Conservation (phyloP, 2,329 filamentous ascomycete genomes). For the Hymenoscyphus infarciens region DNA sequence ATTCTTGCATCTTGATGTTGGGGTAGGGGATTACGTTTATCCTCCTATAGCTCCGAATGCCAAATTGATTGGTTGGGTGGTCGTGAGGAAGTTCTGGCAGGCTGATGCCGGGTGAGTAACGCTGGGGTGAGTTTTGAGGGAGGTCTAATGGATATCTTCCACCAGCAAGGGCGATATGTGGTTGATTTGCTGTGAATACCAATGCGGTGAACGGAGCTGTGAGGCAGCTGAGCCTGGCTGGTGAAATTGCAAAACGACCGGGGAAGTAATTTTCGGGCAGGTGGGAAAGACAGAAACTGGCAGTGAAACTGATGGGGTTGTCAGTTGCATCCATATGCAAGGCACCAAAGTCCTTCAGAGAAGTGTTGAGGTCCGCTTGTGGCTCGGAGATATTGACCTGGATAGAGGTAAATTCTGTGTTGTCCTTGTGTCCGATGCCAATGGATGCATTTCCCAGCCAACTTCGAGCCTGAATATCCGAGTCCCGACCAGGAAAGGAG, state of each 20-base stretch:
- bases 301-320: constrained; percentile 8
- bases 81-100: background rate
- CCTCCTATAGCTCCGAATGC: background rate
- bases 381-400: constrained; percentile 13
- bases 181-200: constrained; percentile 11
- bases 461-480: background rate
- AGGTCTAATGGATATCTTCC: background rate
- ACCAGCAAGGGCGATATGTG: constrained; percentile 5
- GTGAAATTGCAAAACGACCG: constrained; percentile 13
- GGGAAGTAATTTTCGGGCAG: constrained; percentile 11
- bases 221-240: background rate
- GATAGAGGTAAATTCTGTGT: constrained; percentile 8
- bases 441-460: constrained; percentile 9
- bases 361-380: background rate
- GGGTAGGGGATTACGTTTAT: background rate
- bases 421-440: constrained; percentile 12
- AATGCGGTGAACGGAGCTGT: constrained; percentile 8
- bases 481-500: constrained; percentile 1
- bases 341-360: constrained; percentile 5
- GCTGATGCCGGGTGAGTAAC: background rate
- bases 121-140: background rate
- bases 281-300: constrained; percentile 8
- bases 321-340: constrained; percentile 11
- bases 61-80: background rate
- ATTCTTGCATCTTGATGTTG: background rate